Percentiles rank a stretch among this genome's conserved stretches.
Conservation (phyloP, 2,329 filamentous ascomycete genomes). For the Coniochaeta sp. region DNA sequence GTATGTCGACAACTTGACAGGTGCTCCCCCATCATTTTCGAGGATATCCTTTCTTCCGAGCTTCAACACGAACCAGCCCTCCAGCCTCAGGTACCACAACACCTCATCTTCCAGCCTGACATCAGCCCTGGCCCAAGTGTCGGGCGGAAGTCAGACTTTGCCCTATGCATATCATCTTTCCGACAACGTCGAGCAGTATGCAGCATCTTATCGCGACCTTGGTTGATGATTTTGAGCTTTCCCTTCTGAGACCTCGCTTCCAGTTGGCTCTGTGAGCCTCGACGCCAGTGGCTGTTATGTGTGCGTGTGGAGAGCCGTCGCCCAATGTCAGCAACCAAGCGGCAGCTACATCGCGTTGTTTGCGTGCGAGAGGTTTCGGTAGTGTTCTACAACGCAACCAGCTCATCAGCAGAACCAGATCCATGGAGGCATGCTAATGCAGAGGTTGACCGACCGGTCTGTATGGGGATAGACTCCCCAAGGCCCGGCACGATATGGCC, state of each 20-base stretch:
- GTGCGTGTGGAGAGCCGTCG: background rate
- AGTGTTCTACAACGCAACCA: background rate
- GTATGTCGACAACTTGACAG: background rate
- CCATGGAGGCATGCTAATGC: background rate
- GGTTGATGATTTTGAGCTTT: background rate
- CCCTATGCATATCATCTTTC: background rate
- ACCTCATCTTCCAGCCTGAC: background rate
- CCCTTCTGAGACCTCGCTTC: too few relatives aligned
- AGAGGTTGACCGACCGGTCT: conserved; percentile 1
- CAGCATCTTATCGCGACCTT: background rate
- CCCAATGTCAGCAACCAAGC: background rate
- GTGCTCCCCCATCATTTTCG: too few relatives aligned
- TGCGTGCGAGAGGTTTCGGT: background rate
- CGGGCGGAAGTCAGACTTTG: background rate
- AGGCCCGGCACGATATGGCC: background rate
- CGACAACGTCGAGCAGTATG: background rate
- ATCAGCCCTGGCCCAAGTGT: background rate
- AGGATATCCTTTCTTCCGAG: too few relatives aligned
- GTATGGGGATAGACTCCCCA: background rate
- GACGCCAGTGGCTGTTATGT: background rate
- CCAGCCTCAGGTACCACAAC: background rate
- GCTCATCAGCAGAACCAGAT: background rate
- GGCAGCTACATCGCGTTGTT: background rate
- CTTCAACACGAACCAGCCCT: too few relatives aligned
- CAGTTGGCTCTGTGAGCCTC: background rate